Evolutionary conservation across 352 stramenopile species (phyloP).

Genomic region (Elongisporangium anandrum): DNA sequence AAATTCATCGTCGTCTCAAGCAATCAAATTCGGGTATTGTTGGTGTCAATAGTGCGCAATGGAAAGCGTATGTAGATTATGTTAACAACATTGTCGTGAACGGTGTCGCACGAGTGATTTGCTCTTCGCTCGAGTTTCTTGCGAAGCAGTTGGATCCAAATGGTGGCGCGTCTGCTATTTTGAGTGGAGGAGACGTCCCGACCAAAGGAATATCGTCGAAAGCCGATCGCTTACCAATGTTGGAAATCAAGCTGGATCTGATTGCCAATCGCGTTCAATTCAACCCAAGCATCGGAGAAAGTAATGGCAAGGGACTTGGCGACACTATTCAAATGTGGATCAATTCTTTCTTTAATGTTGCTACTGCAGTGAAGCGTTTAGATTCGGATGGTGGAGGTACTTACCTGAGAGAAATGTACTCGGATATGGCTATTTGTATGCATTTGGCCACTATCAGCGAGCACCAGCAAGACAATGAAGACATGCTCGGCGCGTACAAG

Average conservation of each 20-base stretch:
- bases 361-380: slow-evolving; percentile 94
- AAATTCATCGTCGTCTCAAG: slow-evolving; percentile 95
- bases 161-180: slow-evolving; percentile 14
- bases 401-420: slow-evolving; percentile 96
- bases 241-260: slow-evolving; percentile 97
- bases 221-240: slow-evolving; percentile 83
- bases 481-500: slow-evolving; percentile 91
- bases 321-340: slow-evolving; percentile 96
- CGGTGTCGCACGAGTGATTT: slow-evolving; percentile 88
- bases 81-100: slow-evolving; percentile 97
- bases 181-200: not conserved
- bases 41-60: slow-evolving; percentile 93
- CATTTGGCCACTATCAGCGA: slow-evolving; percentile 93
- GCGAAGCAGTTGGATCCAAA: slow-evolving; percentile 93
- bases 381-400: slow-evolving; percentile 93
- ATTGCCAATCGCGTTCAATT: slow-evolving; percentile 87
- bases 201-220: slow-evolving; percentile 29
- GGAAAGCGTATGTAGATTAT: slow-evolving; percentile 97
- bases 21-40: slow-evolving; percentile 95
- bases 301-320: slow-evolving; percentile 91
- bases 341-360: slow-evolving; percentile 95
- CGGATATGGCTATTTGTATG: slow-evolving; percentile 94
- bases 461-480: slow-evolving; percentile 90
- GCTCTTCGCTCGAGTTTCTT: slow-evolving; percentile 88
- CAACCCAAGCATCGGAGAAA: slow-evolving; percentile 82